Evolutionary conservation across 2,329 filamentous ascomycete genomes (phyloP), one percentile per base, ranked within the genome.

Genomic region (Claviceps sp.): DNA sequence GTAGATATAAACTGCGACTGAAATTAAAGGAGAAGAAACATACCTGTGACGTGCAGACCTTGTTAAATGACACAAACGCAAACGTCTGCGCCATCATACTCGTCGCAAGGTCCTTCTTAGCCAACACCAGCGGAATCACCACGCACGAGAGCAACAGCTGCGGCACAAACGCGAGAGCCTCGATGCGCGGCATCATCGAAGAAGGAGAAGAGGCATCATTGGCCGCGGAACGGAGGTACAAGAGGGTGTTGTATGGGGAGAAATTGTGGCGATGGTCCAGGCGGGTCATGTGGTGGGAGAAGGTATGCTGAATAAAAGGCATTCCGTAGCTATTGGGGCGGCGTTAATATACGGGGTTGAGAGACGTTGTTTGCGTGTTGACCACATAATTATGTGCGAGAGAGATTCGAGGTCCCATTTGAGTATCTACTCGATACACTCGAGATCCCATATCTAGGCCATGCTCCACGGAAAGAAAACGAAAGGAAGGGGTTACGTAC

Each of bases 211-310:
- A 65, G 0, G 73, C 66, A 2, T 73, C 68, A 2, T 34, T 34
- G 30, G 30, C 4, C 30, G 87, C 82, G 0, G 93, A 95, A 48
- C 83, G 84, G 43, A 95, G 78, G 65, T 98, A 95, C 2, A 98
- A 78, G 7, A 96, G 77, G 1, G 84, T 87, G 67, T 95, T 96
- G 74, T 97, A 98, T 1, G 89, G 87, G 9, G 90, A 96, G 71
- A 98, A 98, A 71, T 98, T 98, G 72, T 98, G 93, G 14, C 93
- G 85, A 69, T 98, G 93, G 65, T 98, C 93, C 66, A 95, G 85
- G 54, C 93, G 85, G 4, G 85, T 89, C 55, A 97, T 74, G 67
- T 98, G 93, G 70, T 98, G 90, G 54, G 95, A 77, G 70, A 85
- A 98, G 41, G 89, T 97, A 67, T 98, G 89, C 54, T 86, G 76